Percentiles rank a stretch among this genome's conserved stretches.
phyloP scores from a whole-genome alignment of 352 stramenopile species.

The Aphanomyces astaci region DNA sequence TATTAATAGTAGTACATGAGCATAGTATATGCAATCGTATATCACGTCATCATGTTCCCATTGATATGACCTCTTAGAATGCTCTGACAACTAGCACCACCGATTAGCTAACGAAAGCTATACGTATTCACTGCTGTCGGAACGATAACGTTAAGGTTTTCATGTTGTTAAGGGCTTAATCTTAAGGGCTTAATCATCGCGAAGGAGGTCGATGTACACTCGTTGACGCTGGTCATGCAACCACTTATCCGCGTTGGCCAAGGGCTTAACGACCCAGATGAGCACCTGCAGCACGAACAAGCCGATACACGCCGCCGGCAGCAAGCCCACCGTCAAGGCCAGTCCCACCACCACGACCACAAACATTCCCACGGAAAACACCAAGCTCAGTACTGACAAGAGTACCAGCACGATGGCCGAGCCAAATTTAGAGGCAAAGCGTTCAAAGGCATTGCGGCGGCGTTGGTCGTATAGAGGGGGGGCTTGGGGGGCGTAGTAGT shows the following conservation, averaged over 20 bases:
- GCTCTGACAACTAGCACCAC: too few species aligned
- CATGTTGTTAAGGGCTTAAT: too few species aligned
- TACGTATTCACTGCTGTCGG: too few species aligned
- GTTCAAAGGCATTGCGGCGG: constrained; percentile 8
- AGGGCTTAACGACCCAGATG: constrained; percentile 35
- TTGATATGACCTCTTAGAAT: too few species aligned
- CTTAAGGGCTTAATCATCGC: too few species aligned
- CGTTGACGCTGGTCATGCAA: too few species aligned
- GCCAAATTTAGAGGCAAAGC: constrained; percentile 9
- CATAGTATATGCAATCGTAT: too few species aligned
- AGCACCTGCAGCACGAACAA: constrained; percentile 51
- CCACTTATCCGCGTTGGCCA: constrained; percentile 51
- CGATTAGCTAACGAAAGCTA: too few species aligned
- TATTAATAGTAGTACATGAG: too few species aligned
- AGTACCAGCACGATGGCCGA: constrained; percentile 29
- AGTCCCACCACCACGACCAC: constrained; percentile 36
- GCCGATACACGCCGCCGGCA: constrained; percentile 59
- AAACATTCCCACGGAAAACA: constrained; percentile 49
- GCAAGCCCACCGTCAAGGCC: constrained; percentile 33
- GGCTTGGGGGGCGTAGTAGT: background rate
- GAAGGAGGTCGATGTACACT: too few species aligned
- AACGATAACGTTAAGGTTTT: too few species aligned
- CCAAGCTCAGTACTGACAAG: constrained; percentile 50
- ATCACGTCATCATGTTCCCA: too few species aligned
- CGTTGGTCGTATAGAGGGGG: background rate